Evolutionary conservation across 2,329 filamentous ascomycete genomes (phyloP).

Genomic region (Curvularia verruculosa): DNA sequence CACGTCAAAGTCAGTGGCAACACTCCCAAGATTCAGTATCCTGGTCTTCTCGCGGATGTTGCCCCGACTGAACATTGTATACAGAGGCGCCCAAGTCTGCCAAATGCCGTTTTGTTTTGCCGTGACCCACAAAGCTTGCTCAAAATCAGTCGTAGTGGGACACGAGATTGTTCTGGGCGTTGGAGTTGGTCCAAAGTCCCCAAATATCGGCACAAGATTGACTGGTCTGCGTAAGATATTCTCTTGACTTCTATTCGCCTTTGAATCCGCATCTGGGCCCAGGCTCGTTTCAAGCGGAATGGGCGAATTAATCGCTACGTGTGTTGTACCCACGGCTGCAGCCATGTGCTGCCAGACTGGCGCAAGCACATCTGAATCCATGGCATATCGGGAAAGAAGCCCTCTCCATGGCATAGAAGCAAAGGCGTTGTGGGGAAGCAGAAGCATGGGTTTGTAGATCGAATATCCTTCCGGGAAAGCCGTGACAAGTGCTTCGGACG

Average conservation of each 20-base stretch:
- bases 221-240: conserved; percentile 78
- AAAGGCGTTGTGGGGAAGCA: conserved; percentile 60
- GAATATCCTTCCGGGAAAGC: conserved; percentile 55
- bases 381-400: conserved; percentile 35
- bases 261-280: background rate
- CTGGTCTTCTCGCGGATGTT: conserved; percentile 89
- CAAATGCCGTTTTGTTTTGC: conserved; percentile 75
- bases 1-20: conserved; percentile 25
- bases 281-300: conserved; percentile 51
- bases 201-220: conserved; percentile 71
- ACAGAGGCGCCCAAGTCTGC: conserved; percentile 86
- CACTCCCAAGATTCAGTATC: conserved; percentile 60
- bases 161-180: conserved; percentile 22
- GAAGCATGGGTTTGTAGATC: conserved; percentile 63
- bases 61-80: conserved; percentile 93
- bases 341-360: conserved; percentile 39
- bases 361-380: conserved; percentile 33
- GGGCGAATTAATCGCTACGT: conserved; percentile 65
- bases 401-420: conserved; percentile 40
- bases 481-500: conserved; percentile 22
- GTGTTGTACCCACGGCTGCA: conserved; percentile 55
- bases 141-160: conserved; percentile 61
- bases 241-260: conserved; percentile 15
- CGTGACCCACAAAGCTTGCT: conserved; percentile 75
- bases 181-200: conserved; percentile 69